Evolutionary conservation across 139 green algal genomes (phyloP), one percentile per base, ranked within the genome.

Genomic region (Chlamydomonas sp.): DNA sequence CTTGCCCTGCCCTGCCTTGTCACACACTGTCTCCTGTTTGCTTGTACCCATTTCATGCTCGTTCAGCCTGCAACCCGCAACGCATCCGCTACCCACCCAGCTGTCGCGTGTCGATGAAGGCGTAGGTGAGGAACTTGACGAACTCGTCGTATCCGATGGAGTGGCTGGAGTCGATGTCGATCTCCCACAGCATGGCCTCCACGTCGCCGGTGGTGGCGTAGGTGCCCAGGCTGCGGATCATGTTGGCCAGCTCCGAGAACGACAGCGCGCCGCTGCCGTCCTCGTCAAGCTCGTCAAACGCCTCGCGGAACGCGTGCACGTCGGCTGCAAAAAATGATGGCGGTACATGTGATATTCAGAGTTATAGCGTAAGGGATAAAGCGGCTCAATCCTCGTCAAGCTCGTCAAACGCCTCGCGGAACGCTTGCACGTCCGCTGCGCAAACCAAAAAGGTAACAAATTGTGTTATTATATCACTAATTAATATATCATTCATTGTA

Each of bases 141-240:
- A 88, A 88, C 74, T 88, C 83, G 31, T 88, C 83, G 31, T 62
- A 88, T 62, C 85, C 85, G 77, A 89, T 89, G 59, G 18, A 58
- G 58, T 78, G 66, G 12, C 49, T 64, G 60, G 79, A 63, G 67
- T 89, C 77, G 7, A 89, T 79, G 77, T 89, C 85, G 59, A 89
- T 84, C 66, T 89, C 85, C 85, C 85, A 89, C 59, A 89, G 77
- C 85, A 89, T 89, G 18, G 85, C 76, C 77, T 89, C 85, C 77
- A 89, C 77, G 16, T 89, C 85, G 3, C 85, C 85, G 18, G 85
- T n/a, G 16, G 85, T 89, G 49, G 85, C 85, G 58, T 89, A 89
- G 0, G 85, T 89, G 18, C 85, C 85, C 59, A 84, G 67, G 8
- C 49, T 69, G 77, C 85, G 85, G 31, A 89, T 84, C 76, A 89